A percentile compares a stretch with the other conserved stretches of the same genome.
These are phyloP conservation scores for Talaromyces sp. DNA, from an alignment of 2,329 filamentous ascomycete species.

Conservation along the genomic window DNA sequence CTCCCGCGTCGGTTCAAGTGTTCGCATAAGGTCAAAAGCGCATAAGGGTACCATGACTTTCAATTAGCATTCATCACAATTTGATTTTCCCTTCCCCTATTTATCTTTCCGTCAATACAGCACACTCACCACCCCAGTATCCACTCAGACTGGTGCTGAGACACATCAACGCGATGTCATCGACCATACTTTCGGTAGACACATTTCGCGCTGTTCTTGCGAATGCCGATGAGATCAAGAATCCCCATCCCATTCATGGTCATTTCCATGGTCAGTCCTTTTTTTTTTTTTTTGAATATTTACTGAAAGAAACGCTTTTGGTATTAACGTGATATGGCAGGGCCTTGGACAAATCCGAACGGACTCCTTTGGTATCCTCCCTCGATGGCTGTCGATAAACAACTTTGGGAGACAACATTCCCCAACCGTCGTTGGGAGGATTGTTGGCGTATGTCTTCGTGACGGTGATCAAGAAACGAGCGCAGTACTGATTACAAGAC, in stretches of 20 bases:
- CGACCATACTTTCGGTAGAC: not conserved
- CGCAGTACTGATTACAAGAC: not conserved
- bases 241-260: not conserved
- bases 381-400: not conserved
- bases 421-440: not conserved
- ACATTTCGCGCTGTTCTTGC: not conserved
- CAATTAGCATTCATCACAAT: not conserved
- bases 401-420: not conserved
- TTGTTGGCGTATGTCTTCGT: not conserved
- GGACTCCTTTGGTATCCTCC: not conserved
- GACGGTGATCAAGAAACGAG: not conserved
- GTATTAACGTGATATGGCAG: not conserved
- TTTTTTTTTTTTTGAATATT: not conserved
- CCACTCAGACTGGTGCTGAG: not conserved
- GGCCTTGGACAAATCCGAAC: not conserved
- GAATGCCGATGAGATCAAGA: not conserved
- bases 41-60: too few species aligned
- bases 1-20: not conserved
- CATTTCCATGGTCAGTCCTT: not conserved
- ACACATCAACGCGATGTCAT: not conserved
- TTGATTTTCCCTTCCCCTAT: not conserved
- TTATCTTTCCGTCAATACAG: not conserved
- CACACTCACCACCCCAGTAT: not conserved
- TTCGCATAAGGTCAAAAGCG: not conserved
- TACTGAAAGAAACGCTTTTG: not conserved